phyloP scores from a whole-genome alignment of 805 yeast genomes.

The Naumovozyma baii region DNA sequence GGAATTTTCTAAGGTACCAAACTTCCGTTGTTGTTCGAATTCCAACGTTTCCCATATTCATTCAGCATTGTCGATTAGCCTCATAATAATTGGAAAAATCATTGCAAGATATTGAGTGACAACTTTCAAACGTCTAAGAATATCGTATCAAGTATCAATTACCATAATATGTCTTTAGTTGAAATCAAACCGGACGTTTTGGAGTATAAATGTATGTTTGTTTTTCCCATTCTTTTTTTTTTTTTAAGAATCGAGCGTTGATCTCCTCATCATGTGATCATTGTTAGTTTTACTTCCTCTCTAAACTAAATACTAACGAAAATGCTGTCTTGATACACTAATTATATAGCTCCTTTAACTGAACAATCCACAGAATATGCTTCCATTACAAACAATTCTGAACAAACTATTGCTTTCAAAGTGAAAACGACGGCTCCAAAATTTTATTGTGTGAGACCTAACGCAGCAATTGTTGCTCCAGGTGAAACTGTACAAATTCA shows the following conservation, averaged over 20 bases:
- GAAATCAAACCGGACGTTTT: slow-evolving; percentile 63
- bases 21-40: too few relatives aligned
- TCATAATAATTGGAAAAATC: too few relatives aligned
- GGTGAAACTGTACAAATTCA: slow-evolving; percentile 65
- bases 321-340: too few relatives aligned
- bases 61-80: too few relatives aligned
- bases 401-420: slow-evolving; percentile 70
- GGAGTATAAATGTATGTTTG: slow-evolving; percentile 67
- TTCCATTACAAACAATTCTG: slow-evolving; percentile 46
- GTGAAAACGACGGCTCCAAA: slow-evolving; percentile 98
- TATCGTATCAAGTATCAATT: background rate
- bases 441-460: slow-evolving; percentile 91
- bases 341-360: slow-evolving; percentile 59
- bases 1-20: too few relatives aligned
- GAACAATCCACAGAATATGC: slow-evolving; percentile 54
- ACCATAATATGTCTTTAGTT: slow-evolving; percentile 33
- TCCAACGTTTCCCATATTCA: too few relatives aligned
- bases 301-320: too few relatives aligned
- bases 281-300: too few relatives aligned
- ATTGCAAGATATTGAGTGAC: too few relatives aligned
- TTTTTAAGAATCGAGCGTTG: too few relatives aligned
- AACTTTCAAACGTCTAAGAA: too few relatives aligned
- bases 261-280: too few relatives aligned
- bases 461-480: slow-evolving; percentile 71
- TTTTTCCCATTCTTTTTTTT: background rate